Conservation (phyloP, 2,329 filamentous ascomycete species). For the Cyclaneusma minus region DNA sequence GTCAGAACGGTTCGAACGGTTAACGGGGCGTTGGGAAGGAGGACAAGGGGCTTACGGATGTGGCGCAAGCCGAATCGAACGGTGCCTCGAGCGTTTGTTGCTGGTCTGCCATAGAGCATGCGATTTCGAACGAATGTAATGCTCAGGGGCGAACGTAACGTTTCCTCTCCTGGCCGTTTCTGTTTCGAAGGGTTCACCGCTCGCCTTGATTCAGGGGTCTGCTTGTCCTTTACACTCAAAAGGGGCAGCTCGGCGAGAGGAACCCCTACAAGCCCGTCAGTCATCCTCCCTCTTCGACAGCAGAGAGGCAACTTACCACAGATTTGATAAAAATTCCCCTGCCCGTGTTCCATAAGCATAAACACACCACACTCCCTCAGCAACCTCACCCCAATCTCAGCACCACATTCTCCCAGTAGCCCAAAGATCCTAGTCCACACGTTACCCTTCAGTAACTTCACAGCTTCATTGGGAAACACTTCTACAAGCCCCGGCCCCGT, state of each 20-base stretch:
- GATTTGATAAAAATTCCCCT: slow-evolving; percentile 60
- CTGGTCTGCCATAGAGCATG: slow-evolving; percentile 71
- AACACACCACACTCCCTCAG: slow-evolving; percentile 70
- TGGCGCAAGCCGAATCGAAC: slow-evolving; percentile 64
- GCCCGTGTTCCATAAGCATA: slow-evolving; percentile 37
- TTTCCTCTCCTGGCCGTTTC: slow-evolving; percentile 6
- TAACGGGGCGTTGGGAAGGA: background rate
- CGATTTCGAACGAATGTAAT: slow-evolving; percentile 68
- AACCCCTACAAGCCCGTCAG: no score
- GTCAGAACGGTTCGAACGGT: slow-evolving; percentile 13
- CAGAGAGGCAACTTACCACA: slow-evolving; percentile 43
- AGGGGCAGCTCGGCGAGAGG: no score
- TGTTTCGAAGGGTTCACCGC: slow-evolving; percentile 13
- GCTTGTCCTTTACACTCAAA: slow-evolving; percentile 24
- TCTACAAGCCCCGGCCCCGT: slow-evolving; percentile 50
- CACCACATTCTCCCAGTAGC: slow-evolving; percentile 60
- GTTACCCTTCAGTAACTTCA: slow-evolving; percentile 47
- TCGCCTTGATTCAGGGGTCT: slow-evolving; percentile 28
- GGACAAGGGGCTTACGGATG: slow-evolving; percentile 48
- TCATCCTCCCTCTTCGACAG: background rate
- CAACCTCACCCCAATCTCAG: slow-evolving; percentile 62
- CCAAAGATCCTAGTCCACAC: slow-evolving; percentile 65
- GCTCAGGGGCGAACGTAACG: slow-evolving; percentile 28
- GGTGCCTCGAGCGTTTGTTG: slow-evolving; percentile 49
- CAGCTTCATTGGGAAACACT: slow-evolving; percentile 53